phyloP scores from a whole-genome alignment of 495 filamentous ascomycete species.

The Hyaloscypha finlandica region DNA sequence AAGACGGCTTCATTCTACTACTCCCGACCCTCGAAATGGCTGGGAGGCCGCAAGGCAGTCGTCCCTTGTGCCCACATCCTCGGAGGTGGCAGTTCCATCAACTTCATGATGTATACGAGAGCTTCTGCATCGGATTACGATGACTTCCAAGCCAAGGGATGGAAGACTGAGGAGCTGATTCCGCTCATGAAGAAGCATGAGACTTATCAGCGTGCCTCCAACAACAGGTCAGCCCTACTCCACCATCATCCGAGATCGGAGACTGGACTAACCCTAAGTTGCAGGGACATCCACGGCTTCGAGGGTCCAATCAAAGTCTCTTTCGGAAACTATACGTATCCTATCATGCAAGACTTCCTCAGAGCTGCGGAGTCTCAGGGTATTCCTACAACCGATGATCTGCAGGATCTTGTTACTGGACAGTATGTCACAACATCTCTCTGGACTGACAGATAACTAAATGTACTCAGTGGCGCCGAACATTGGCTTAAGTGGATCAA shows the following conservation, averaged over 20 bases:
- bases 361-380: slow-evolving; percentile 76
- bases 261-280: neutral
- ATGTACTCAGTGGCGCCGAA: slow-evolving; percentile 47
- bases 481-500: slow-evolving; percentile 73
- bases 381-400: slow-evolving; percentile 70
- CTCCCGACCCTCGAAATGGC: slow-evolving; percentile 71
- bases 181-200: slow-evolving; percentile 85
- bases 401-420: slow-evolving; percentile 66
- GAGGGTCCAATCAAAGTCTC: slow-evolving; percentile 86
- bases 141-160: slow-evolving; percentile 80
- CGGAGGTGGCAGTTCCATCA: slow-evolving; percentile 78
- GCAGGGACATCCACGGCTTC: slow-evolving; percentile 70
- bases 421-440: slow-evolving; percentile 41
- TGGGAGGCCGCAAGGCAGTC: slow-evolving; percentile 70
- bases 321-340: slow-evolving; percentile 75
- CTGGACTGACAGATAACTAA: slow-evolving; percentile 21
- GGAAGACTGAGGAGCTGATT: slow-evolving; percentile 76
- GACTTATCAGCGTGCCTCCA: slow-evolving; percentile 76
- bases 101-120: slow-evolving; percentile 88
- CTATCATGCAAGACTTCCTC: slow-evolving; percentile 77
- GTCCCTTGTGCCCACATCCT: slow-evolving; percentile 80
- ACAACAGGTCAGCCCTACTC: slow-evolving; percentile 50
- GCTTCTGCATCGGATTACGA: slow-evolving; percentile 84
- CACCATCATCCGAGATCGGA: too few relatives aligned
- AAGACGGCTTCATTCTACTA: slow-evolving; percentile 88